Evolutionary conservation across 192 early-diverging fungal species (phyloP).

Genomic region (Backusella westeae): DNA sequence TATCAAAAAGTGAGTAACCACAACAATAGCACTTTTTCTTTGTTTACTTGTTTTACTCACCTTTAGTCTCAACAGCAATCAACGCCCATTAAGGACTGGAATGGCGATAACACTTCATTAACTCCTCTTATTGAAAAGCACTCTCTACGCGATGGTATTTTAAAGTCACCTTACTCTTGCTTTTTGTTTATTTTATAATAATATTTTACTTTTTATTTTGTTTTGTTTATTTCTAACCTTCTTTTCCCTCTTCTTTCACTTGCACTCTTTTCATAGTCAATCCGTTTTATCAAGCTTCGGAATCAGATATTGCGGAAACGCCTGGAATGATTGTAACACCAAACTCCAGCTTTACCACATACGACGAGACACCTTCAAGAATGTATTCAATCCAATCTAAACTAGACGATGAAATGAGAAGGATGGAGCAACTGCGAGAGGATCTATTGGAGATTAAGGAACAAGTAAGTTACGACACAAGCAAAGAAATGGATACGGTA

Average conservation of each 20-base stretch:
- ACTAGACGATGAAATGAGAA: slow-evolving; percentile 12
- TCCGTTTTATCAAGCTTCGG: slow-evolving; percentile 1
- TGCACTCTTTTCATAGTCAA: background rate
- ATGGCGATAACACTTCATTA: background rate
- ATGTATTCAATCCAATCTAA: background rate
- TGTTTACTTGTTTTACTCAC: background rate
- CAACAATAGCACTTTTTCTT: background rate
- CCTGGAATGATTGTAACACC: slow-evolving; percentile 4
- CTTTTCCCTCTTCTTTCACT: background rate
- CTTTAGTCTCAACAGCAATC: background rate
- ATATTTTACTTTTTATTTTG: background rate
- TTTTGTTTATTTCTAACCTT: background rate
- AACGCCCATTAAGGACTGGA: background rate
- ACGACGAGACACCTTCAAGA: background rate
- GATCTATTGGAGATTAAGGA: background rate
- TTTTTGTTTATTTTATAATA: background rate
- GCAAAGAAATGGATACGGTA: background rate
- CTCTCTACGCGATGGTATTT: slow-evolving; percentile 12
- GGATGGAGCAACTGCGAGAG: background rate
- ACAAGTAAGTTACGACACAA: background rate
- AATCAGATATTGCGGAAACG: slow-evolving; percentile 2
- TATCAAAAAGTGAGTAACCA: slow-evolving; percentile 1
- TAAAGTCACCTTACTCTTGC: slow-evolving; percentile 1
- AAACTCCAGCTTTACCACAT: background rate
- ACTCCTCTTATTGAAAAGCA: slow-evolving; percentile 9